phyloP scores from a whole-genome alignment of 192 early-diverging fungal genomes.

The Spinellus fusiger region DNA sequence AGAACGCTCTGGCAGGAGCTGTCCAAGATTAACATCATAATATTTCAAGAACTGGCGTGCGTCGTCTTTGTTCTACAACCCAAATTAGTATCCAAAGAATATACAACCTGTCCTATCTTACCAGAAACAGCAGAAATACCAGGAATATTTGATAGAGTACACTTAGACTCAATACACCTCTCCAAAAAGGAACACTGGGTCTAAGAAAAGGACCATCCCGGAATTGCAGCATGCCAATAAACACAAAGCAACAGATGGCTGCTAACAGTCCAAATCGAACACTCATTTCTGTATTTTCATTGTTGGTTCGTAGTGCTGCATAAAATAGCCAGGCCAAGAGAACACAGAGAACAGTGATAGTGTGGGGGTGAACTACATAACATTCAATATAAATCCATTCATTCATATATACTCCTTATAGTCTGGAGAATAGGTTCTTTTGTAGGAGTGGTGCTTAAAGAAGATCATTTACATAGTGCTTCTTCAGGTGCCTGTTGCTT shows the following conservation, averaged over 20 bases:
- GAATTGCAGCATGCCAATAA: slow-evolving; percentile 87
- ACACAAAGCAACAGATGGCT: slow-evolving; percentile 52
- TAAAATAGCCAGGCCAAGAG: slow-evolving; percentile 48
- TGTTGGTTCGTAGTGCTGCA: slow-evolving; percentile 44
- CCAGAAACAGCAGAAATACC: slow-evolving; percentile 88
- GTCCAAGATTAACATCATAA: slow-evolving; percentile 75
- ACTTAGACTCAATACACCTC: slow-evolving; percentile 76
- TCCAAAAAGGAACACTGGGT: slow-evolving; percentile 92
- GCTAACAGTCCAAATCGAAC: slow-evolving; percentile 48
- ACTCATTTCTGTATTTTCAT: slow-evolving; percentile 45
- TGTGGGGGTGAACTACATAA: slow-evolving; percentile 46
- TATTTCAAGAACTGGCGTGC: slow-evolving; percentile 74
- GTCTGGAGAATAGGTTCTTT: too few relatives aligned
- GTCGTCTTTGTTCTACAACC: slow-evolving; percentile 73
- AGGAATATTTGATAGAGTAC: slow-evolving; percentile 87
- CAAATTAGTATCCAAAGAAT: not conserved
- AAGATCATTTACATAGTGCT: too few relatives aligned
- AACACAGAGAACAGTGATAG: slow-evolving; percentile 43
- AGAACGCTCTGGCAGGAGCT: slow-evolving; percentile 81
- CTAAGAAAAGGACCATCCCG: slow-evolving; percentile 91
- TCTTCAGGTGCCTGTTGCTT: too few relatives aligned
- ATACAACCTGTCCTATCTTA: slow-evolving; percentile 22
- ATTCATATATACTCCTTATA: too few relatives aligned
- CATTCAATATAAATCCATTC: too few relatives aligned
- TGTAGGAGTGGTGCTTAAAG: too few relatives aligned